Evolutionary conservation across 2,329 filamentous ascomycete genomes (phyloP), one percentile per base, ranked within the genome.

Genomic region (Alternaria sp.): DNA sequence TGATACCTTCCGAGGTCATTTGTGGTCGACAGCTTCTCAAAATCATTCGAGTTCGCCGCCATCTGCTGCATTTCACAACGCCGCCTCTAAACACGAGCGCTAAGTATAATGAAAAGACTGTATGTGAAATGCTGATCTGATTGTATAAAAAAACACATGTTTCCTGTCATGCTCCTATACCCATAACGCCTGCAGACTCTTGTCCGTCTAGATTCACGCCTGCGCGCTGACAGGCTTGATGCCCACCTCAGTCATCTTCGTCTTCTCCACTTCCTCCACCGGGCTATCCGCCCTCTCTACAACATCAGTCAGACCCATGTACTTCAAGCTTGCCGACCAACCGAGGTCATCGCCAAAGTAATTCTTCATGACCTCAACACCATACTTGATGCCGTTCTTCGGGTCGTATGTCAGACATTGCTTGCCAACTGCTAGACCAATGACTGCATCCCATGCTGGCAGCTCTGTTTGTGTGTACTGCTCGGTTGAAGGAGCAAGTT

Each of bases 271-370:
- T 53, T 65, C 64, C 28, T 70, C 55, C 14, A 67, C 25, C 14
- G 66, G 57, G 10, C 61, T 66, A 21, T 70, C 69, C 3, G 62
- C 64, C n/a, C 68, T 64, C 44, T 78, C 74, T n/a, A 75, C 68
- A 6, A 77, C 71, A 64, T 79, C 77, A 0, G 77, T 78, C 57
- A 79, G 55, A 2, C 71, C 69, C 44, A 78, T 61, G 58, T 77
- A 79, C 62, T 74, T 75, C 63, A 79, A 28, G 50, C 74, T 78
- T 5, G 70, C 69, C 4, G 80, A 86, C 78, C 78, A 80, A 9
- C 78, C 91, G 59, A 94, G 80, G 72, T 93, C 91, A 55, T 90
- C 84, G 18, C 87, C 86, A 76, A 94, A 93, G 74, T 90, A 90
- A 6, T 80, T 78, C 67, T 87, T 77, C 83, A 89, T 85, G 12